Evolutionary conservation across 2,329 filamentous ascomycete genomes (phyloP).

Genomic region (Ambrosiella xylebori): DNA sequence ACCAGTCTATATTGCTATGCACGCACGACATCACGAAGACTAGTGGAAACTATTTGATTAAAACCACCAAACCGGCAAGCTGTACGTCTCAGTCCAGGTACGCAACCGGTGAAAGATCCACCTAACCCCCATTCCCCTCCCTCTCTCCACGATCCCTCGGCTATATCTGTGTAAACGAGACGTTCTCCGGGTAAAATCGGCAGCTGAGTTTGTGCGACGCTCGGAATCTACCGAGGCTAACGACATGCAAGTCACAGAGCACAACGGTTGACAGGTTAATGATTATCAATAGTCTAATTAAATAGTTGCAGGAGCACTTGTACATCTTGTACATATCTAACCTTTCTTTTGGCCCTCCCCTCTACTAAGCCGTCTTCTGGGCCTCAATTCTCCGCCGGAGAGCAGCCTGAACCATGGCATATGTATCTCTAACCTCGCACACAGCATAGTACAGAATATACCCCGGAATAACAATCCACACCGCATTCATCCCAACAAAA

Average conservation of each 20-base stretch:
- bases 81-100: no score
- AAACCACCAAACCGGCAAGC: no score
- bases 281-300: no score
- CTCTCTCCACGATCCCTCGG: not conserved
- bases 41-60: no score
- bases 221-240: not conserved
- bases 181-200: not conserved
- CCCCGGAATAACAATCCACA: constrained; percentile 35
- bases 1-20: no score
- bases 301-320: no score
- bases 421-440: constrained; percentile 13
- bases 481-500: constrained; percentile 32
- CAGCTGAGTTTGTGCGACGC: not conserved
- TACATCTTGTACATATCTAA: no score
- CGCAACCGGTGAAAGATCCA: no score
- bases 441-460: constrained; percentile 20
- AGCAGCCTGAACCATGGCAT: constrained; percentile 4
- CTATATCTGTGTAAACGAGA: not conserved
- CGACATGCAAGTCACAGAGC: not conserved
- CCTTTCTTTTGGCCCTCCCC: no score
- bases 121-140: not conserved
- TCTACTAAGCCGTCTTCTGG: not conserved
- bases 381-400: constrained; percentile 1
- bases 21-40: no score
- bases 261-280: no score